phyloP scores from a whole-genome alignment of 768 basidiomycete species.

The Lepiota brunneoincarnata region DNA sequence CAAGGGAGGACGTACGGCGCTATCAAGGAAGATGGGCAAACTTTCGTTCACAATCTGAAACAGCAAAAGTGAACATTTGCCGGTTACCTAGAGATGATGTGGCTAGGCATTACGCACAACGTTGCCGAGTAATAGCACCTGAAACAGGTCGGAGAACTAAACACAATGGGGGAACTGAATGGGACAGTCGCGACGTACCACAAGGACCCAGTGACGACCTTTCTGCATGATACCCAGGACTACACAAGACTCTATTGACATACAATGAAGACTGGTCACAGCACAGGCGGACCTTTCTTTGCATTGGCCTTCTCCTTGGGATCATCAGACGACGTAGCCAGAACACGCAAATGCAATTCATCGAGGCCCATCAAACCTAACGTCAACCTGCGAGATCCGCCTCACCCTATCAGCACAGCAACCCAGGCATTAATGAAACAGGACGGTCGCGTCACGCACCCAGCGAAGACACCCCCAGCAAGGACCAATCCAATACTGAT shows the following conservation, averaged over 20 bases:
- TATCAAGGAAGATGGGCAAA: constrained; percentile 80
- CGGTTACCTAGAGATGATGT: too few relatives aligned
- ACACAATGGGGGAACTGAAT: not conserved
- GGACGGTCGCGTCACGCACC: constrained; percentile 44
- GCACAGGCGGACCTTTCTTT: constrained; percentile 48
- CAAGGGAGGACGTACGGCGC: constrained; percentile 46
- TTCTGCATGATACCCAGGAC: constrained; percentile 54
- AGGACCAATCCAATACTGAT: constrained; percentile 73
- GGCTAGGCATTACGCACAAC: constrained; percentile 52
- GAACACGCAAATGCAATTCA: constrained; percentile 84
- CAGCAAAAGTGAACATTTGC: not conserved
- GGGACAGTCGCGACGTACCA: constrained; percentile 46
- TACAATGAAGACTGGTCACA: not conserved
- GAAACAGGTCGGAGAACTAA: not conserved
- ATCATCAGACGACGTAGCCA: constrained; percentile 81
- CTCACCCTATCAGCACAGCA: not conserved
- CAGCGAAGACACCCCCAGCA: constrained; percentile 88
- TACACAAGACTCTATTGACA: constrained; percentile 20
- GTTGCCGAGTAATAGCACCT: constrained; percentile 87
- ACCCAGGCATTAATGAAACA: not conserved
- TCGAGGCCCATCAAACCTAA: constrained; percentile 94
- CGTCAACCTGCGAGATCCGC: constrained; percentile 55
- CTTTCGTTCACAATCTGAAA: constrained; percentile 76
- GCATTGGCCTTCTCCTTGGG: constrained; percentile 65
- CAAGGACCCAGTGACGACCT: constrained; percentile 92